Percentiles rank a stretch among this genome's conserved stretches.
Evolutionary conservation across 2,329 filamentous ascomycete species (phyloP).

Genomic region (Trichophaea hybrida): DNA sequence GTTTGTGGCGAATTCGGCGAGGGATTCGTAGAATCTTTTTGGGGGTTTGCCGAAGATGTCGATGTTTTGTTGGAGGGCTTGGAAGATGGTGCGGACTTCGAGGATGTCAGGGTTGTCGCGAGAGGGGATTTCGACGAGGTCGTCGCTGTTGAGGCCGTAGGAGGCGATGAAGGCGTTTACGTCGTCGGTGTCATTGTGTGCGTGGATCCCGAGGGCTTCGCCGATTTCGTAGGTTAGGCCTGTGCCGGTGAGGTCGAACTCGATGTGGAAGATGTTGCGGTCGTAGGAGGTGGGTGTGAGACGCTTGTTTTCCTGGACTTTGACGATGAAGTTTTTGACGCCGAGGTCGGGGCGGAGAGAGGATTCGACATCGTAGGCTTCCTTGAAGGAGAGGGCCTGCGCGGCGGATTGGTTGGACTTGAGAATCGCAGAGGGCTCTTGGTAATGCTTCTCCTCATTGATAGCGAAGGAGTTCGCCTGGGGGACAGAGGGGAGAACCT

Average conservation of each 20-base stretch:
- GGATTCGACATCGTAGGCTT: slow-evolving; percentile 65
- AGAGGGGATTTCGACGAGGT: slow-evolving; percentile 80
- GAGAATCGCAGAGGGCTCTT: slow-evolving; percentile 51
- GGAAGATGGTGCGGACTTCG: slow-evolving; percentile 84
- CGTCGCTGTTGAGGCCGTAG: slow-evolving; percentile 70
- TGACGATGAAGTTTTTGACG: slow-evolving; percentile 73
- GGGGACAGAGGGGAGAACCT: slow-evolving; percentile 47
- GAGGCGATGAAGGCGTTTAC: slow-evolving; percentile 75
- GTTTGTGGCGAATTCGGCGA: slow-evolving; percentile 74
- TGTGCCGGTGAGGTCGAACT: slow-evolving; percentile 86
- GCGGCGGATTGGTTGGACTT: slow-evolving; percentile 71
- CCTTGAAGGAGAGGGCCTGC: slow-evolving; percentile 83
- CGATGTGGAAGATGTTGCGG: slow-evolving; percentile 99
- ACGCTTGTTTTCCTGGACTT: slow-evolving; percentile 88
- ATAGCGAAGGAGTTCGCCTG: slow-evolving; percentile 67
- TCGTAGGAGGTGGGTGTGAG: slow-evolving; percentile 81
- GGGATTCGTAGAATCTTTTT: slow-evolving; percentile 91
- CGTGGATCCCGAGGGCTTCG: slow-evolving; percentile 90
- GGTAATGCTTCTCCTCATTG: slow-evolving; percentile 57
- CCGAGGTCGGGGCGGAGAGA: slow-evolving; percentile 70
- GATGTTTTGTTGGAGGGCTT: slow-evolving; percentile 78
- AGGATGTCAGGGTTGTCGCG: slow-evolving; percentile 59
- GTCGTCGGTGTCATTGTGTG: slow-evolving; percentile 71
- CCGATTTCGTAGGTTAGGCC: slow-evolving; percentile 94
- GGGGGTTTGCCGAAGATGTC: slow-evolving; percentile 95